phyloP scores from a whole-genome alignment of 352 stramenopile genomes.

The Pythium aquatile region DNA sequence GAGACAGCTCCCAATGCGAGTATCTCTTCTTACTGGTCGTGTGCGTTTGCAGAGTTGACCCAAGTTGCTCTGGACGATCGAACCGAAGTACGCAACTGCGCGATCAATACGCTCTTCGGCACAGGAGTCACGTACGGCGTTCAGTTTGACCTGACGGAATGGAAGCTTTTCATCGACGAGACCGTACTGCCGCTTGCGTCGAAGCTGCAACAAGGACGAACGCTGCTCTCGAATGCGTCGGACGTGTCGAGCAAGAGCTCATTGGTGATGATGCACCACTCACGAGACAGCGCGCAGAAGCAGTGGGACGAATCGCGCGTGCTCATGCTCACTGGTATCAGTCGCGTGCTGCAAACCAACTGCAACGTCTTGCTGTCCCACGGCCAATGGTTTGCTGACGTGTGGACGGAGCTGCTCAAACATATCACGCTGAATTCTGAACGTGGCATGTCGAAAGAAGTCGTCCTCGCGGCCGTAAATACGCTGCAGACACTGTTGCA shows the following conservation, averaged over 20 bases:
- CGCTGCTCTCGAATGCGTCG: slow-evolving; percentile 8
- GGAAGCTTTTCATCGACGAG: slow-evolving; percentile 92
- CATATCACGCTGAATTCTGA: slow-evolving; percentile 57
- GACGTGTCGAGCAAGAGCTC: slow-evolving; percentile 18
- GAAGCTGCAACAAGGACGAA: slow-evolving; percentile 49
- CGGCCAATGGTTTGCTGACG: slow-evolving; percentile 52
- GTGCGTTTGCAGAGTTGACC: slow-evolving; percentile 77
- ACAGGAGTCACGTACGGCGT: slow-evolving; percentile 93
- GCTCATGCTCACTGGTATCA: slow-evolving; percentile 92
- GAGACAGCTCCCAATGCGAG: neutral
- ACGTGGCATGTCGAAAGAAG: slow-evolving; percentile 67
- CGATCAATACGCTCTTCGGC: slow-evolving; percentile 97
- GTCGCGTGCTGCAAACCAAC: slow-evolving; percentile 90
- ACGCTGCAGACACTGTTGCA: slow-evolving; percentile 84
- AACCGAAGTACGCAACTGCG: slow-evolving; percentile 95
- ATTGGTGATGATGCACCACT: slow-evolving; percentile 91
- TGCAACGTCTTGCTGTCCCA: slow-evolving; percentile 65
- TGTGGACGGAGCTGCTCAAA: slow-evolving; percentile 64
- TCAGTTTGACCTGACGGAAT: slow-evolving; percentile 90
- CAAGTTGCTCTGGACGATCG: slow-evolving; percentile 90
- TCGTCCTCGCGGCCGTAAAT: slow-evolving; percentile 69
- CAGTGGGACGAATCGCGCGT: slow-evolving; percentile 97
- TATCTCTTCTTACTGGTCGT: slow-evolving; percentile 48
- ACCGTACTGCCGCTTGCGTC: slow-evolving; percentile 91
- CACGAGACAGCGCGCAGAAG: slow-evolving; percentile 93